phyloP scores from a whole-genome alignment of 2,329 filamentous ascomycete genomes.

The Stemphylium beticola region DNA sequence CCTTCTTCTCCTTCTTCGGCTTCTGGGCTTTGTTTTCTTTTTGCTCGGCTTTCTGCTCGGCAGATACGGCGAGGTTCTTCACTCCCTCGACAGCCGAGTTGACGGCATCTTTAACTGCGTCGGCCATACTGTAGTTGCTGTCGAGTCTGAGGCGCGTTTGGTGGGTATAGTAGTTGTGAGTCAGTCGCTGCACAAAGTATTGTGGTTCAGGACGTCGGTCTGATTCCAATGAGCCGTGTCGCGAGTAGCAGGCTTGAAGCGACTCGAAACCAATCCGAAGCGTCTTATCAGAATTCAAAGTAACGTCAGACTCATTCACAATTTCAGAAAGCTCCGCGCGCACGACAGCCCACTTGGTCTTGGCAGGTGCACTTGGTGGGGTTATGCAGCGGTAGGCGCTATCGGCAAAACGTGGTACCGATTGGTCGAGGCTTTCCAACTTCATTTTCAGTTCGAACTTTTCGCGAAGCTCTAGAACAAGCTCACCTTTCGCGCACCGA shows the following conservation, averaged over 20 bases:
- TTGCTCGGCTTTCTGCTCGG: slow-evolving; percentile 39
- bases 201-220: neutral
- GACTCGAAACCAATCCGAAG: slow-evolving; percentile 11
- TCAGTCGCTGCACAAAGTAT: slow-evolving; percentile 30
- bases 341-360: slow-evolving; percentile 32
- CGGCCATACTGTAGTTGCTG: slow-evolving; percentile 51
- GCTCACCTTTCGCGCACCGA: slow-evolving; percentile 35
- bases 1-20: slow-evolving; percentile 57
- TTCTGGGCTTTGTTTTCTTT: slow-evolving; percentile 29
- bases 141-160: slow-evolving; percentile 26
- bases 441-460: slow-evolving; percentile 36
- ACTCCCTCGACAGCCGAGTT: slow-evolving; percentile 62
- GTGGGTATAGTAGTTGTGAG: slow-evolving; percentile 32
- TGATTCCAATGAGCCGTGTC: slow-evolving; percentile 8
- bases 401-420: slow-evolving; percentile 35
- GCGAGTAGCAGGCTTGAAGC: slow-evolving; percentile 6
- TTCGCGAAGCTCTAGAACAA: slow-evolving; percentile 34
- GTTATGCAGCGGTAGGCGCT: slow-evolving; percentile 22
- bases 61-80: slow-evolving; percentile 63
- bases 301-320: slow-evolving; percentile 22
- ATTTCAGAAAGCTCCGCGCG: slow-evolving; percentile 31
- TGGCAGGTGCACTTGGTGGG: slow-evolving; percentile 34
- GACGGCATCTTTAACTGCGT: slow-evolving; percentile 57
- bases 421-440: slow-evolving; percentile 32
- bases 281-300: slow-evolving; percentile 9